Evolutionary conservation across 2,329 filamentous ascomycete species (phyloP).

Genomic region (Septoria linicola): DNA sequence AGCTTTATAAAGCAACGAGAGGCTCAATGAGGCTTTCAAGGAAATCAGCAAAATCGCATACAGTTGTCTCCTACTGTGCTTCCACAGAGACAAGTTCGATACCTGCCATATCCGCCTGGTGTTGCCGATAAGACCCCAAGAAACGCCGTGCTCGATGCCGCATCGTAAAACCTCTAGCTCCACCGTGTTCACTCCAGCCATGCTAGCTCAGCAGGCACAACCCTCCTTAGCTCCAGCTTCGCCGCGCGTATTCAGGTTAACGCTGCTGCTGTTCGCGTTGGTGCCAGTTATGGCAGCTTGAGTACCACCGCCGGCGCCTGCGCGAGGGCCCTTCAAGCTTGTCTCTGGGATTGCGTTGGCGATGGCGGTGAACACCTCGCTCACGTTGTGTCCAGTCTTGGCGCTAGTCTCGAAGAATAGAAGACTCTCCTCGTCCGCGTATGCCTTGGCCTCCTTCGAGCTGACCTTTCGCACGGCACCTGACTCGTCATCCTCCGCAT

Average conservation of each 20-base stretch:
- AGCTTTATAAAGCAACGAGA: too few relatives aligned
- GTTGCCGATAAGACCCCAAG: neutral
- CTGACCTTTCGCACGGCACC: slow-evolving; percentile 80
- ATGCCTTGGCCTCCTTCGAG: slow-evolving; percentile 85
- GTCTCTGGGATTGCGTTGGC: slow-evolving; percentile 98
- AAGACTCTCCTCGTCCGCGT: slow-evolving; percentile 90
- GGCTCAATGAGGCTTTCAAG: too few relatives aligned
- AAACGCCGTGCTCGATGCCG: slow-evolving; percentile 11
- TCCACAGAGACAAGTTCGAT: too few relatives aligned
- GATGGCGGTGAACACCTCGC: slow-evolving; percentile 95
- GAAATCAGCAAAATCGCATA: too few relatives aligned
- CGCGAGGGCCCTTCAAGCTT: slow-evolving; percentile 83
- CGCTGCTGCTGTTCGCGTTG: slow-evolving; percentile 61
- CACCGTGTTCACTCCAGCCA: neutral
- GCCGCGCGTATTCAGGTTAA: slow-evolving; percentile 72
- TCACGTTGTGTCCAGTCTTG: slow-evolving; percentile 92
- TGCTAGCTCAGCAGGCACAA: slow-evolving; percentile 72
- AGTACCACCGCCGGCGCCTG: slow-evolving; percentile 57
- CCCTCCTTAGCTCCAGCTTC: slow-evolving; percentile 81
- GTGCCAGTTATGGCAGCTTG: slow-evolving; percentile 56
- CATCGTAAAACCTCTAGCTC: neutral
- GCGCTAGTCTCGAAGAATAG: slow-evolving; percentile 98
- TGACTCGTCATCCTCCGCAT: slow-evolving; percentile 44
- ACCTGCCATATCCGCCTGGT: too few relatives aligned
- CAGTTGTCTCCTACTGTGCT: too few relatives aligned